Evolutionary conservation across 768 basidiomycete genomes (phyloP).

Genomic region (Boletus rubropictus): DNA sequence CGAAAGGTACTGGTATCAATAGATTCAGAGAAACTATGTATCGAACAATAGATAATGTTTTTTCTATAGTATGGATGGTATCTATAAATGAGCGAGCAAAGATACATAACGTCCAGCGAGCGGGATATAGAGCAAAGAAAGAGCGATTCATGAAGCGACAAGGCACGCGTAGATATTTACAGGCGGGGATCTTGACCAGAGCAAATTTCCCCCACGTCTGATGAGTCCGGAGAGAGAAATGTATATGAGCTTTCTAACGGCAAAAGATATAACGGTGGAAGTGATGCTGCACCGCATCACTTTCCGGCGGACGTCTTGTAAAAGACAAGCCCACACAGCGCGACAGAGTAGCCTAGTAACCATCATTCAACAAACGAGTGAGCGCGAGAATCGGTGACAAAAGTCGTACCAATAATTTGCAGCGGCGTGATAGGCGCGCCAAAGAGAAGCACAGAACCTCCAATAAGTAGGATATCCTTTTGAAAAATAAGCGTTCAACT

Average conservation of each 20-base stretch:
- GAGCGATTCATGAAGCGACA: not conserved
- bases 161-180: not conserved
- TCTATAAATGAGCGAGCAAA: constrained; percentile 10
- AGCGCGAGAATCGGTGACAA: not conserved
- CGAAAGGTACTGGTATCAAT: too few relatives aligned
- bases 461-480: constrained; percentile 88
- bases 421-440: constrained; percentile 72
- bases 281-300: constrained; percentile 21
- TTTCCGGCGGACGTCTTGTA: constrained; percentile 76
- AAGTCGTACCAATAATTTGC: constrained; percentile 68
- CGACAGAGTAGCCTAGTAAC: constrained; percentile 74
- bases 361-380: not conserved
- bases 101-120: constrained; percentile 1
- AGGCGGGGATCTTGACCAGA: not conserved
- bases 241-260: not conserved
- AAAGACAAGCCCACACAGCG: constrained; percentile 75
- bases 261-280: too few relatives aligned
- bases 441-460: constrained; percentile 84
- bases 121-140: not conserved
- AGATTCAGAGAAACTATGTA: too few relatives aligned
- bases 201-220: not conserved
- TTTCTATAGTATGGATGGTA: constrained; percentile 1
- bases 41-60: not conserved
- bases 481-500: constrained; percentile 26
- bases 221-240: not conserved